Percentiles rank a stretch among this genome's conserved stretches.
These are phyloP conservation scores for Litchi chinensis DNA, from an alignment of 345 rosid species.

Conservation along the genomic window DNA sequence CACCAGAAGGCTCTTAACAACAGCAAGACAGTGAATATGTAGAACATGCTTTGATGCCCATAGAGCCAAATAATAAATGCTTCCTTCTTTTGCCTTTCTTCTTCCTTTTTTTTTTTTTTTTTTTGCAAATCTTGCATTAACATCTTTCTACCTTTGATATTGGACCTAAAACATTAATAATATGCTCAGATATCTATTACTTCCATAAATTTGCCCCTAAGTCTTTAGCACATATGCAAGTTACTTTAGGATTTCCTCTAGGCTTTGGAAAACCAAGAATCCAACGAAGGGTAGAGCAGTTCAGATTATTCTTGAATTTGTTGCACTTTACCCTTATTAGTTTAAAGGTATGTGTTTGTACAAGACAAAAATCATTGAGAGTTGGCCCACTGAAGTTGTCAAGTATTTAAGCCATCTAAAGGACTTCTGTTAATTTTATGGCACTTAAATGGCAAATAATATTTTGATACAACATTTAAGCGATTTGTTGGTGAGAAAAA, in stretches of 20 bases:
- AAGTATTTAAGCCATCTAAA: not conserved
- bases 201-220: not conserved
- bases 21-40: not conserved
- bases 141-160: not conserved
- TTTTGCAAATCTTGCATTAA: not conserved
- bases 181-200: not conserved
- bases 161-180: not conserved
- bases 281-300: not conserved
- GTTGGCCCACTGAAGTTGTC: not conserved
- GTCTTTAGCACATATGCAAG: not conserved
- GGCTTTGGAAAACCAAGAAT: not conserved
- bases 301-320: not conserved
- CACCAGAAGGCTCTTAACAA: not conserved
- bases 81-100: not conserved
- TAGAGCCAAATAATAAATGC: not conserved
- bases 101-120: not conserved
- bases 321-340: not conserved
- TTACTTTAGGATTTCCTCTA: constrained; percentile 8
- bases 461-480: not conserved
- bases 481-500: constrained; percentile 9
- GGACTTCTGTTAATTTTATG: not conserved
- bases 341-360: not conserved
- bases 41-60: not conserved
- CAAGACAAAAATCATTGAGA: not conserved
- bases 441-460: not conserved